A percentile compares a stretch with the other conserved stretches of the same genome.
phyloP scores from a whole-genome alignment of 148 eudicot genomes.

The Limonium bicolor region DNA sequence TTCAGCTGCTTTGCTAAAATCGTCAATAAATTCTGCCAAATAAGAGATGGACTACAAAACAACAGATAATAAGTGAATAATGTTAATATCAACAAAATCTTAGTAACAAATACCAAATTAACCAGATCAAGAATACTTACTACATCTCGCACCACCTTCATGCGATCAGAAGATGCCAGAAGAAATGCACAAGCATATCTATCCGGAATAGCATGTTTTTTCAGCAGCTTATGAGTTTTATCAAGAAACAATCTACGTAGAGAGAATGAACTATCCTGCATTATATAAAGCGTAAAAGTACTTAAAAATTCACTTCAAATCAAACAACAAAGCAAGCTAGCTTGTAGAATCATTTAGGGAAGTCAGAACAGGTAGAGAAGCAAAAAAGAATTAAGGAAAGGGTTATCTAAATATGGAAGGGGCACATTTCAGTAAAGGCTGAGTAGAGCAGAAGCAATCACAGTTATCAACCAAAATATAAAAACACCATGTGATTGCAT shows the following conservation, averaged over 20 bases:
- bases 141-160: conserved; percentile 36
- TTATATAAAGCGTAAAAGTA: not conserved
- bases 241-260: conserved; percentile 42
- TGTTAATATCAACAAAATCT: not conserved
- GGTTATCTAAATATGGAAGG: too few species aligned
- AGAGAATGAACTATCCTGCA: conserved; percentile 47
- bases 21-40: conserved; percentile 49
- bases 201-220: conserved; percentile 33
- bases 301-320: not conserved
- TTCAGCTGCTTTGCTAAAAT: conserved; percentile 23
- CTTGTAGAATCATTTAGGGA: not conserved
- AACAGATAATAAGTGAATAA: conserved; percentile 6
- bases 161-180: conserved; percentile 45
- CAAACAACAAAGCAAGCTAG: not conserved
- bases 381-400: too few species aligned
- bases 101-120: conserved; percentile 7
- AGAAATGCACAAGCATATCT: conserved; percentile 84
- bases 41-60: conserved; percentile 42
- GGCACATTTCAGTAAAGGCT: too few species aligned
- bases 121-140: conserved; percentile 20
- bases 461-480: too few species aligned
- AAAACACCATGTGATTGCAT: not conserved
- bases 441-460: too few species aligned
- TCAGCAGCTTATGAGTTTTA: conserved; percentile 63
- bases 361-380: too few species aligned